These are phyloP conservation scores for Dalbergia oliveri DNA, from an alignment of 306 rosid genomes.

Conservation along the genomic window DNA sequence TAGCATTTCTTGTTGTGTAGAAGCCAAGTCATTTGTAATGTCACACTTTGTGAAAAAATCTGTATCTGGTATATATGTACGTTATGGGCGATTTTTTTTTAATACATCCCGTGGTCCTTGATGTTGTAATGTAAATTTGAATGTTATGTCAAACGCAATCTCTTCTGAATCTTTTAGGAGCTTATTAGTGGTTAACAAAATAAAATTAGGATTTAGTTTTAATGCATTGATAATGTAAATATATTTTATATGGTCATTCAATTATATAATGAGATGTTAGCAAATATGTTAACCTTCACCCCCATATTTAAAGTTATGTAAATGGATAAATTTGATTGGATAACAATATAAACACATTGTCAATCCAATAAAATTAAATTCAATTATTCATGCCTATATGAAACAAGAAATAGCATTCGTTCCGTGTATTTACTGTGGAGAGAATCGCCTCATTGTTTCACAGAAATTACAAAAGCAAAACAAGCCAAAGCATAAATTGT, in stretches of 20 bases:
- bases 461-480: not conserved
- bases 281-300: too few relatives aligned
- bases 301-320: too few relatives aligned
- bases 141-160: conserved; percentile 19
- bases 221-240: too few relatives aligned
- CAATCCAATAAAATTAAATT: too few relatives aligned
- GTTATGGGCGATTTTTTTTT: conserved; percentile 43
- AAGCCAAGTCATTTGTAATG: conserved; percentile 51
- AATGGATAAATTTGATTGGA: too few relatives aligned
- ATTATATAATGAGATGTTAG: too few relatives aligned
- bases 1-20: conserved; percentile 45
- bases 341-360: too few relatives aligned
- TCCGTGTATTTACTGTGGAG: not conserved
- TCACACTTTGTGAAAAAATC: conserved; percentile 36
- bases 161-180: not conserved
- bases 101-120: conserved; percentile 35
- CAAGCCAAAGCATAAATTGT: not conserved
- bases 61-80: conserved; percentile 54
- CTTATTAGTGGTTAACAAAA: not conserved
- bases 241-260: too few relatives aligned
- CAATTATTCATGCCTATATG: not conserved
- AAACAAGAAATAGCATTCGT: conserved; percentile 3
- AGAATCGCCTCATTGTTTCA: not conserved
- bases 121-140: conserved; percentile 36
- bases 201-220: not conserved